A percentile compares a stretch with the other conserved stretches of the same genome.
These are phyloP conservation scores for Geum urbanum DNA, from an alignment of 306 rosid genomes.

Conservation along the genomic window DNA sequence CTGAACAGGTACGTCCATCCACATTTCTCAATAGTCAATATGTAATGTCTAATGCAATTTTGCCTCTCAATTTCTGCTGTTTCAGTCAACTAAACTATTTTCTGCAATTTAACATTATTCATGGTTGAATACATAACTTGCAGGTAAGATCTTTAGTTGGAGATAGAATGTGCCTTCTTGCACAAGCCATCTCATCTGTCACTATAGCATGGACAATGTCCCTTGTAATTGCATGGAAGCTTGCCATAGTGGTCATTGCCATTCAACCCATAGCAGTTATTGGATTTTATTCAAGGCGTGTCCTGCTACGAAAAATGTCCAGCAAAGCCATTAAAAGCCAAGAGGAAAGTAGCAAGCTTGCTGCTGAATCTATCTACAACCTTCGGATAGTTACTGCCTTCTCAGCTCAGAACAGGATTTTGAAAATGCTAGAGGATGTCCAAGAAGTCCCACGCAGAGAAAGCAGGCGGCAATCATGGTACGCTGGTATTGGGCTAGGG, in stretches of 20 bases:
- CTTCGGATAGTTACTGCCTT: slow-evolving; percentile 39
- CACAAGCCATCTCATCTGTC: slow-evolving; percentile 42
- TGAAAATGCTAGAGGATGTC: slow-evolving; percentile 29
- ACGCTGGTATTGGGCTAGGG: slow-evolving; percentile 39
- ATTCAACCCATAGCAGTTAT: slow-evolving; percentile 41
- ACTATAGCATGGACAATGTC: slow-evolving; percentile 46
- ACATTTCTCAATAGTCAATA: neutral
- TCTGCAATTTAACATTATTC: neutral
- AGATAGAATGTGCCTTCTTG: slow-evolving; percentile 39
- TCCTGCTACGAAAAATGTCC: slow-evolving; percentile 35
- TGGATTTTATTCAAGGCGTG: slow-evolving; percentile 35
- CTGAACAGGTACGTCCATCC: slow-evolving; percentile 33
- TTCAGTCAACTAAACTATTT: too few species aligned
- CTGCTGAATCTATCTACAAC: slow-evolving; percentile 45
- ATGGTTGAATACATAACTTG: neutral
- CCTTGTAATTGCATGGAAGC: slow-evolving; percentile 45
- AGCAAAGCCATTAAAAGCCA: slow-evolving; percentile 34
- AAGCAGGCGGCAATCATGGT: slow-evolving; percentile 35
- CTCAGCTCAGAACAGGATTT: slow-evolving; percentile 39
- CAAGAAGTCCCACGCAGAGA: slow-evolving; percentile 36
- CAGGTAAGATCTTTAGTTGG: slow-evolving; percentile 61
- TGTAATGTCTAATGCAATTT: too few species aligned
- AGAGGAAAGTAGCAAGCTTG: slow-evolving; percentile 42
- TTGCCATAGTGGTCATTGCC: slow-evolving; percentile 35
- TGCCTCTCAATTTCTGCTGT: too few species aligned